Percentiles rank a stretch among this genome's conserved stretches.
Evolutionary conservation across 768 basidiomycete species (phyloP).

Genomic region (Tylopilus plumbeoviolaceoides): DNA sequence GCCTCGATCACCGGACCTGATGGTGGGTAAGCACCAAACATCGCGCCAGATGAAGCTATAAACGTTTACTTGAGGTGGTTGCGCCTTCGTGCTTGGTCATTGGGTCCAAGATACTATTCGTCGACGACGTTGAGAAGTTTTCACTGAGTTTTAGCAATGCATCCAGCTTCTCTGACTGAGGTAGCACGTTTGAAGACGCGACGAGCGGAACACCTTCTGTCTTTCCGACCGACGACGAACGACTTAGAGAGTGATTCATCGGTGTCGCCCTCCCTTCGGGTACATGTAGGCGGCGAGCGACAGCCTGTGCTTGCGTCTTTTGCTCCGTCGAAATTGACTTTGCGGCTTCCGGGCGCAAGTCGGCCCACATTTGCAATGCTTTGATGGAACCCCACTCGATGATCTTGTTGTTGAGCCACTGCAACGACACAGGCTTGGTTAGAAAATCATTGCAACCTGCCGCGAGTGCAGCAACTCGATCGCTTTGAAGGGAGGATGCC

Average conservation of each 20-base stretch:
- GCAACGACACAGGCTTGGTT: constrained; percentile 92
- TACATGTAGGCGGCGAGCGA: constrained; percentile 46
- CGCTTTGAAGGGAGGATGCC: constrained; percentile 90
- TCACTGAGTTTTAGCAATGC: constrained; percentile 23
- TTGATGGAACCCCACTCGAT: constrained; percentile 99
- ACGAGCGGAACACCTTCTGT: constrained; percentile 19
- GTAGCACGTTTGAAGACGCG: constrained; percentile 13
- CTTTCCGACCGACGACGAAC: constrained; percentile 35
- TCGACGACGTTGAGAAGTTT: constrained; percentile 16
- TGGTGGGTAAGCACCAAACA: constrained; percentile 6
- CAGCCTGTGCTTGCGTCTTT: constrained; percentile 43
- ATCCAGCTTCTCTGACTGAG: constrained; percentile 22
- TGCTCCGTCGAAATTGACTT: constrained; percentile 45
- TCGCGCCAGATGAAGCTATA: not conserved
- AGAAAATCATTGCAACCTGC: constrained; percentile 99
- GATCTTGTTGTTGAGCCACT: constrained; percentile 97
- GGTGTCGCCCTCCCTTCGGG: constrained; percentile 44
- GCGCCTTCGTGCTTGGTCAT: constrained; percentile 20
- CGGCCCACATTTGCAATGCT: constrained; percentile 89
- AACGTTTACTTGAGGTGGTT: constrained; percentile 24
- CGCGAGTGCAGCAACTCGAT: constrained; percentile 94
- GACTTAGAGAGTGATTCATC: constrained; percentile 31
- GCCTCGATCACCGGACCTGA: constrained; percentile 24
- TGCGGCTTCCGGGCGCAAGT: constrained; percentile 60
- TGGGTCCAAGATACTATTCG: not conserved